Base-by-base conservation (phyloP, 1,284 basidiomycete species). In the Trametes versicolor region DNA sequence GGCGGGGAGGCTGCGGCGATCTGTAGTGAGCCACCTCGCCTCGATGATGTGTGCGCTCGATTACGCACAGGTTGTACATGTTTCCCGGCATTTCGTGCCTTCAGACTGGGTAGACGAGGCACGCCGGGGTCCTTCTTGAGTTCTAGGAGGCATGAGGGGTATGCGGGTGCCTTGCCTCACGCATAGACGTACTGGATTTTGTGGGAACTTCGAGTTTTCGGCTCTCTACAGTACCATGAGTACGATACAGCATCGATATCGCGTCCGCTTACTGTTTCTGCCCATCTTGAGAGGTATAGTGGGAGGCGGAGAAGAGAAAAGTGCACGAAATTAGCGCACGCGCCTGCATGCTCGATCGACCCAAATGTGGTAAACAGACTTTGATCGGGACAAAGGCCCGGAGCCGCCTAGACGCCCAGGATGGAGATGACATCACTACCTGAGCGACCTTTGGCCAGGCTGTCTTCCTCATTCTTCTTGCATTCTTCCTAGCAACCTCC, bases 101-200 rank as follows among this genome's bases (percentile, higher is more conserved):
- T 92, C 60, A 93, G 77, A 79, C 86, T 82, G 15, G 90, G 91
- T 0, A 95, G 82, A 71, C 88, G 88, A 4, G 94, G 93, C 0
- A 96, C 81, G 19, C 93, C 93, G 49, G 91, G 91, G 75, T 95
- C 93, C 73, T 93, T 94, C 79, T 92, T 94, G 37, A 93, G 79
- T 73, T 91, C 92, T 94, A 25, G 13, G 43, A 53, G 39, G 50
- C 50, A 65, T 64, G 25, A 63, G 57, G 19, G 27, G 53, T 27
- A 15, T 41, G n/a, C 34, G 36, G 45, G 25, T 37, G 39, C 3
- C 4, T 49, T 10, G 32, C 43, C 25, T 45, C 39, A 41, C 32
- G 45, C 0, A 39, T 39, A 56, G 29, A 71, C 81, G 55, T 67
- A 90, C 88, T 90, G n/a, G 84, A 79, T 77, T 82, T 89, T 15